Base-by-base conservation (phyloP, 1,284 basidiomycete species). In the Puccinia coronata region DNA sequence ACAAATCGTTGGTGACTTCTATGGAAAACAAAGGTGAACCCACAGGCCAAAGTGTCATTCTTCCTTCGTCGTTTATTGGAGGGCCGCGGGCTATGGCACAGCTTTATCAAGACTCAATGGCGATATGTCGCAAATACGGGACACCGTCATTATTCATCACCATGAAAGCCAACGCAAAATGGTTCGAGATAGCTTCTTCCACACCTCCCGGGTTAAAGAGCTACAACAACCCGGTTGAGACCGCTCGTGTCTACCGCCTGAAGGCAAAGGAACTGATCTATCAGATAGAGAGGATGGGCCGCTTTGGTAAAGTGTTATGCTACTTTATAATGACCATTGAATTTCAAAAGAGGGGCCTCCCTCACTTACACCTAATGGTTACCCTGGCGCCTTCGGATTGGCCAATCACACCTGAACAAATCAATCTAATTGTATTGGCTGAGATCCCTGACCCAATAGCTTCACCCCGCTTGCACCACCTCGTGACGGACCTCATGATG, bases 261-360 rank as follows among this genome's bases (percentile, higher is more conserved):
- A 89, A 89, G 0, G 65, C 89, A 2, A 39, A 20, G 34, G 20
- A 41, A 20, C n/a, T 65, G 18, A 20, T 65, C 1, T 4, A 51
- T 51, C 11, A 51, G 4, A 16, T 51, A 20, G 34, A 1, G 1
- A 0, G 87, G 76, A 67, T 86, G 16, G 84, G 85, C 6, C 83
- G 83, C 34, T 86, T 88, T 83, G 88, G 88, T 0, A 25, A 76
- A 0, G 63, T 83, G 1, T 85, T 85, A 34, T 88, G 86, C 0
- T 76, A 87, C 80, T 90, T 0, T 88, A 88, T 77, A n/a, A n/a
- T n/a, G n/a, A 87, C 86, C 0, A 88, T 89, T 80, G 88, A 90
- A 82, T 90, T 88, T 73, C 89, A 90, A 82, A 90, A 89, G 81
- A 84, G 87, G 0, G 88, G 88, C 0, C 85, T 89, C 0, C 88